These are phyloP conservation scores for Stephania japonica DNA, from an alignment of 164 flowering plant species.

Conservation along the genomic window DNA sequence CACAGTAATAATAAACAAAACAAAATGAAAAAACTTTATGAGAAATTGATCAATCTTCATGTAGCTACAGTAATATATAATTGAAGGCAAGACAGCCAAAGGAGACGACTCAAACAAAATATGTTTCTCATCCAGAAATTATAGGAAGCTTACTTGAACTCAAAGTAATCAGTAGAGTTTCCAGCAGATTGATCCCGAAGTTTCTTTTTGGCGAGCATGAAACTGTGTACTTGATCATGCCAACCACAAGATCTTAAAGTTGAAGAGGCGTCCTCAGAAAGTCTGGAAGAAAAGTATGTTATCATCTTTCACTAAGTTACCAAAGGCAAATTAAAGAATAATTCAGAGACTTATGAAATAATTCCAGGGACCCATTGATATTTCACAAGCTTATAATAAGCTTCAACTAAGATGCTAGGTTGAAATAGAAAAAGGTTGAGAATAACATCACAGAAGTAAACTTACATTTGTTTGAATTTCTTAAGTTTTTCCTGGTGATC, in stretches of 20 bases:
- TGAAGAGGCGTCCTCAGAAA: conserved; percentile 47
- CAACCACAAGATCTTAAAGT: conserved; percentile 63
- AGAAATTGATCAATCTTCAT: no score
- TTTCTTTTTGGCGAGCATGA: conserved; percentile 60
- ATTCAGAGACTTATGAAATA: not conserved
- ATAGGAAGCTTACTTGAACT: conserved; percentile 48
- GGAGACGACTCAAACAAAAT: not conserved
- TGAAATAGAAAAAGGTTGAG: not conserved
- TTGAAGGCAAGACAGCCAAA: no score
- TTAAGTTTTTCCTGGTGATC: conserved; percentile 37
- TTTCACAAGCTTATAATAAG: not conserved
- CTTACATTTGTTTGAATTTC: conserved; percentile 60
- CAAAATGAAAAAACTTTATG: no score
- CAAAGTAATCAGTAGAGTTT: conserved; percentile 17
- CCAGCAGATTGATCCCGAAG: conserved; percentile 29
- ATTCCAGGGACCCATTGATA: not conserved
- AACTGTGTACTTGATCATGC: conserved; percentile 51
- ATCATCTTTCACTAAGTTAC: not conserved
- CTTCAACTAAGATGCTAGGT: not conserved
- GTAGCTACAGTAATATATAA: no score
- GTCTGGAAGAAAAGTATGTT: conserved; percentile 34
- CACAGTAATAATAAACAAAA: no score
- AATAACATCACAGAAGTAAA: conserved; percentile 6
- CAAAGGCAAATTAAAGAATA: not conserved
- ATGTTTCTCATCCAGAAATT: not conserved